Base-by-base conservation (phyloP, 2,329 filamentous ascomycete genomes). In the Fusarium albidum region DNA sequence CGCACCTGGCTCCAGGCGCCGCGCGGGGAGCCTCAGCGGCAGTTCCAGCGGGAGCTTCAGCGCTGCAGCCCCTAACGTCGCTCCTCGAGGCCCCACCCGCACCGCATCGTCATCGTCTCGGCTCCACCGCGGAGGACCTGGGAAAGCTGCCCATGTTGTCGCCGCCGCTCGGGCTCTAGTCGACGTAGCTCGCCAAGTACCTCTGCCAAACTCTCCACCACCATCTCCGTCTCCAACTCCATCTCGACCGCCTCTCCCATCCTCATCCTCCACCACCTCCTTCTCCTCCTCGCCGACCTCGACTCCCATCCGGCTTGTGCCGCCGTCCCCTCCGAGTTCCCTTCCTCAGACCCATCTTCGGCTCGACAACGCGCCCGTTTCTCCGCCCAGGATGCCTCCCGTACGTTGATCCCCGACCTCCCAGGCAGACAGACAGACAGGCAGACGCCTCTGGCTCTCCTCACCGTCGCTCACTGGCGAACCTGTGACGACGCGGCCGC, bases 341-440 rank as follows among this genome's bases (percentile, higher is more conserved):
- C 52, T 68, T 48, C 63, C 61, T 33, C 34, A 59, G 34, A 61
- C 64, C 44, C 63, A 62, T 57, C 48, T 49, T 49, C 42, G 62
- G 42, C 60, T 61, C 41, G 62, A 66, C 59, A 49, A 64, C 58
- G 59, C 64, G 51, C 60, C 67, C 44, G 57, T 61, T 57, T 55
- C 66, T 63, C 67, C 73, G 68, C 68, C 71, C 75, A 81, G 75
- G 66, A 84, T 84, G 82, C 77, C 81, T 75, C 76, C 81, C 68
- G 82, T 84, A 81, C 76, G 81, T 75, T 71, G 55, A 57, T 61
- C 54, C 59, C 58, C 50, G 57, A 54, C 54, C 49, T 61, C 50
- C 59, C 53, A 61, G n/a, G n/a, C n/a, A n/a, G n/a, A n/a, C n/a
- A n/a, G n/a, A n/a, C n/a, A n/a, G n/a, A n/a, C n/a, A n/a, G n/a